Evolutionary conservation across 352 stramenopile species (phyloP).

Genomic region (Phytophthora hibernalis): DNA sequence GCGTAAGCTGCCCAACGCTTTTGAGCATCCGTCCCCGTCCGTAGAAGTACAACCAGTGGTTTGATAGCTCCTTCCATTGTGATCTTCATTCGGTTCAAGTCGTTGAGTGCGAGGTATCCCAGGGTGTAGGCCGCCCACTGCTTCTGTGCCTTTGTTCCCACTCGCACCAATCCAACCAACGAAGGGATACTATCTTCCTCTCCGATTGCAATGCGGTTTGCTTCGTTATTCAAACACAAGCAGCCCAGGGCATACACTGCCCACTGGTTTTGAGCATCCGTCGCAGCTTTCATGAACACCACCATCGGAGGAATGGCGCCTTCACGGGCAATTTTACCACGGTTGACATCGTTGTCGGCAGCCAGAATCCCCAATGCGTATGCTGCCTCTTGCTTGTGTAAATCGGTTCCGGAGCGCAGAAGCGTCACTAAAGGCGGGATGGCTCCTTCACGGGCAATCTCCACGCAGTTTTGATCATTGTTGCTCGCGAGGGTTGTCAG

Average conservation of each 20-base stretch:
- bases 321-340: slow-evolving; percentile 13
- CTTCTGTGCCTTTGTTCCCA: slow-evolving; percentile 12
- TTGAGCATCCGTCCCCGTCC: slow-evolving; percentile 2
- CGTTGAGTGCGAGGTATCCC: not conserved
- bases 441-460: slow-evolving; percentile 6
- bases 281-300: slow-evolving; percentile 6
- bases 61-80: slow-evolving; percentile 1
- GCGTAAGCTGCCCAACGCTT: slow-evolving; percentile 11
- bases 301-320: slow-evolving; percentile 6
- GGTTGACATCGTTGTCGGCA: slow-evolving; percentile 3
- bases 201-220: slow-evolving; percentile 2
- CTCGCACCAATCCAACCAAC: slow-evolving; percentile 6
- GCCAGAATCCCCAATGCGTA: slow-evolving; percentile 14
- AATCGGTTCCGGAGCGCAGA: slow-evolving; percentile 6
- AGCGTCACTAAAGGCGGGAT: slow-evolving; percentile 4
- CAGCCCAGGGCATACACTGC: slow-evolving; percentile 10
- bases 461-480: slow-evolving; percentile 1
- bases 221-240: slow-evolving; percentile 13
- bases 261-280: slow-evolving; percentile 18
- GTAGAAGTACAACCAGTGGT: slow-evolving; percentile 4
- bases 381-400: slow-evolving; percentile 9
- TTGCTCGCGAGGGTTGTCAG: slow-evolving; percentile 13
- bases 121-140: slow-evolving; percentile 8
- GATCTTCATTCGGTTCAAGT: slow-evolving; percentile 3
- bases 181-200: slow-evolving; percentile 6